Base-by-base conservation (phyloP, 345 rosid genomes). In the Psidium friedrichsthalianum region DNA sequence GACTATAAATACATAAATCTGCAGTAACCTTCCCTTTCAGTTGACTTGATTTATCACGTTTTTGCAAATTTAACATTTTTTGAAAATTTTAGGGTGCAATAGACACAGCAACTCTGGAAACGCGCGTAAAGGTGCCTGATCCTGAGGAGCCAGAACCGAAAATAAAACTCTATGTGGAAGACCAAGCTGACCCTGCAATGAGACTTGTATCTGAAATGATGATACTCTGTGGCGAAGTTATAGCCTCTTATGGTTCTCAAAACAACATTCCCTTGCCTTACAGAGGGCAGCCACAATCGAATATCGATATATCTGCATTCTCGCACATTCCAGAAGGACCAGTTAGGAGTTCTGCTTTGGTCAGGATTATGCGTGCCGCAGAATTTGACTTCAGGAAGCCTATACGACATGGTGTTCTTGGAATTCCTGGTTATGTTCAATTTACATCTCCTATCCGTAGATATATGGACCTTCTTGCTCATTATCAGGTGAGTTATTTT, bases 391-490 rank as follows among this genome's bases (percentile, higher is more conserved):
- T 94, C 85, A 89, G 97, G 90, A 93, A 93, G 86, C 99, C 99
- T 85, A 82, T 91, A 85, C 95, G 98, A 82, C 99, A 96, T 90
- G 99, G 99, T 27, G 84, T 95, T 85, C 91, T 96, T 24, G 99
- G 98, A 51, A 83, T 96, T 89, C 99, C 98, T 89, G 98, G 99
- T 89, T 96, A 96, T 83, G 99, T 96, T 86, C 99, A 96, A 89
- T 96, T 97, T 91, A 95, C 98, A 76, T 97, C 98, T 87, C 99
- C 99, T 78, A 97, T 97, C 56, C 99, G 99, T 85, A 92, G 98
- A 86, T 97, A 97, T 87, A 90, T 94, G 95, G 99, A 97, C 90
- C 98, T 97, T 88, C 93, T 96, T 87, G 98, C 99, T 56, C 99
- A 97, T 89, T 97, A 95, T 91, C 98, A 97, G 96, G 99, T 93